Evolutionary conservation across 1,284 basidiomycete genomes (phyloP).

Genomic region (Fomitiporia mediterranea): DNA sequence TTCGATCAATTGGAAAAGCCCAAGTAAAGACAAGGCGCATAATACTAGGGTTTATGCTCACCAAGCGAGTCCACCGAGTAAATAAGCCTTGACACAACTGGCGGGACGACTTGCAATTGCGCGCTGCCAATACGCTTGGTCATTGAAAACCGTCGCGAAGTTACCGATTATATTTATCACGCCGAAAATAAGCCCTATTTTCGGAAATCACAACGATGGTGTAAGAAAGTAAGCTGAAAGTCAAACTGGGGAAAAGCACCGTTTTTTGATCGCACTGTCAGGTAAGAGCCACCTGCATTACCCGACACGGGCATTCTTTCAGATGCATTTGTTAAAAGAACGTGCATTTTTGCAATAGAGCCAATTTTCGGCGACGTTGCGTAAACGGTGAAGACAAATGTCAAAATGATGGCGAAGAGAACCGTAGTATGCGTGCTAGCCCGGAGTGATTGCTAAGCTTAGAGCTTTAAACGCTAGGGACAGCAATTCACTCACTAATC

Average conservation of each 20-base stretch:
- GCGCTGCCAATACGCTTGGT: conserved; percentile 74
- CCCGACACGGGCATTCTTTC: conserved; percentile 44
- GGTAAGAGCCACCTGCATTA: conserved; percentile 59
- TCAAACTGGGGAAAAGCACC: no score
- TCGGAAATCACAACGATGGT: no score
- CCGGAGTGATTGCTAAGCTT: not conserved
- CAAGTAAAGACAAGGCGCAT: not conserved
- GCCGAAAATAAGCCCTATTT: conserved; percentile 85
- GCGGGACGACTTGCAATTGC: conserved; percentile 83
- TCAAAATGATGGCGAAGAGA: conserved; percentile 76
- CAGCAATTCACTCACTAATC: conserved; percentile 47
- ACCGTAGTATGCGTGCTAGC: conserved; percentile 72
- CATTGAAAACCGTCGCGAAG: conserved; percentile 78
- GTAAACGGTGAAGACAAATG: conserved; percentile 68
- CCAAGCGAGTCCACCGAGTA: conserved; percentile 88
- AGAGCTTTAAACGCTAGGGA: not conserved
- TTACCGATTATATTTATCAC: conserved; percentile 84
- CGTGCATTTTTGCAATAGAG: conserved; percentile 46
- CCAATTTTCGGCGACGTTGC: conserved; percentile 57
- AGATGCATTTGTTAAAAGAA: conserved; percentile 42
- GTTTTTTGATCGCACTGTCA: conserved; percentile 76
- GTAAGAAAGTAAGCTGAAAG: no score
- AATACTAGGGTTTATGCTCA: conserved; percentile 26
- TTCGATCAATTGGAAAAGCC: not conserved
- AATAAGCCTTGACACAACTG: conserved; percentile 83